Conservation (phyloP, 2,329 filamentous ascomycete genomes). For the Tothia fuscella region DNA sequence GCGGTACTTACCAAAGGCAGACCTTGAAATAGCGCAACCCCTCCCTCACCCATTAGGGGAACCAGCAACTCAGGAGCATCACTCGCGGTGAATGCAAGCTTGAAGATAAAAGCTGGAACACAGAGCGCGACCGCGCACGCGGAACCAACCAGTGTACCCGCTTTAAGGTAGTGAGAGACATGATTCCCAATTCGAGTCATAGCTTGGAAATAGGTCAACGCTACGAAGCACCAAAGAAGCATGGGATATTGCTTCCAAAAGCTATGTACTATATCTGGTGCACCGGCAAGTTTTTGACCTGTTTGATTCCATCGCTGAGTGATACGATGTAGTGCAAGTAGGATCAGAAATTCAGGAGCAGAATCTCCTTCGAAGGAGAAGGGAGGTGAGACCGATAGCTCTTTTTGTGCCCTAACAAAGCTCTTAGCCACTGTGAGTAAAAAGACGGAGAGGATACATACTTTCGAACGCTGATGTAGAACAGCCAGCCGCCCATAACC, state of each 20-base stretch:
- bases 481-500: slow-evolving; percentile 58
- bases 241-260: slow-evolving; percentile 53
- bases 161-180: slow-evolving; percentile 16
- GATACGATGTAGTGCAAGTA: slow-evolving; percentile 53
- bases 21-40: slow-evolving; percentile 36
- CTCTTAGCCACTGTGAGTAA: not conserved
- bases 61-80: slow-evolving; percentile 70
- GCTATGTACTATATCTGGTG: slow-evolving; percentile 67
- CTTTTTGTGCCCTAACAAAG: slow-evolving; percentile 4
- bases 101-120: slow-evolving; percentile 56
- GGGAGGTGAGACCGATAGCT: not conserved
- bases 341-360: slow-evolving; percentile 17
- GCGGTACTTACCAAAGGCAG: slow-evolving; percentile 25
- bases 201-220: slow-evolving; percentile 54
- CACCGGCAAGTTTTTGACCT: slow-evolving; percentile 89
- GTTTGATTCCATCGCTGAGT: slow-evolving; percentile 87
- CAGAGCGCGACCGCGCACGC: slow-evolving; percentile 4
- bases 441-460: slow-evolving; percentile 12
- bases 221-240: slow-evolving; percentile 63
- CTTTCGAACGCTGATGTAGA: slow-evolving; percentile 34
- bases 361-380: not conserved
- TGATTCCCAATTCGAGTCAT: slow-evolving; percentile 5
- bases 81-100: slow-evolving; percentile 74
- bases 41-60: slow-evolving; percentile 25
- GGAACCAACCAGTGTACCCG: slow-evolving; percentile 2